Base-by-base conservation (phyloP, 108 stramenopile species). In the Cyclotella atomus region DNA sequence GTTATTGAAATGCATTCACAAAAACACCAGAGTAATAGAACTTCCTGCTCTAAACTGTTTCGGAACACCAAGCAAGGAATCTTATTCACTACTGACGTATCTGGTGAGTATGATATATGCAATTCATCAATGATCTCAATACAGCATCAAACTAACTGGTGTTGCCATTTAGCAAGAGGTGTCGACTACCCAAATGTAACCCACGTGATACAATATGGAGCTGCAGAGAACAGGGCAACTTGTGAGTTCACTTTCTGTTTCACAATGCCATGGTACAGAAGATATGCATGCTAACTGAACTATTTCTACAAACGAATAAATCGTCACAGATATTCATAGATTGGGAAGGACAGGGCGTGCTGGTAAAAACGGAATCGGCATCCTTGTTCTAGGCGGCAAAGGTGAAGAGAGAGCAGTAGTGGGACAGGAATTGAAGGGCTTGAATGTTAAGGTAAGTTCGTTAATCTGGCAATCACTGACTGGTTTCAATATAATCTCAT, bases 341-440 rank as follows among this genome's bases (percentile, higher is more conserved):
- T 79, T 95, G 0, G 95, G 95, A 5, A 84, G 95, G 34, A 94
- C 95, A 33, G 95, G 89, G 2, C 64, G 95, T 9, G 93, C 93
- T 10, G 93, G 93, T 1, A 75, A 64, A 63, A 56, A 56, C 29
- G 89, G 87, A 16, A 41, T 53, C 8, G 85, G 85, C 17, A 50
- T 90, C 16, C 41, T 87, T 9, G 63, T 88, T 23, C 27, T 77
- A 19, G 52, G 57, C 28, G 24, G 34, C 17, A 61, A 49, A 59
- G 68, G 52, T 4, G 60, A 73, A 47, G 83, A 72, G 30, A 62
- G 55, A 24, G 52, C 56, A 21, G 41, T 72, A 21, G 68, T 75
- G 10, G 60, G 72, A 17, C 71, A 33, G n/a, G 75, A 76, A 25
- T 66, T 84, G 55, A 28, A 54, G 45, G 79, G 83, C 44, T 59